Base-by-base conservation (phyloP, 2,329 filamentous ascomycete species). In the Anisogramma anomala region DNA sequence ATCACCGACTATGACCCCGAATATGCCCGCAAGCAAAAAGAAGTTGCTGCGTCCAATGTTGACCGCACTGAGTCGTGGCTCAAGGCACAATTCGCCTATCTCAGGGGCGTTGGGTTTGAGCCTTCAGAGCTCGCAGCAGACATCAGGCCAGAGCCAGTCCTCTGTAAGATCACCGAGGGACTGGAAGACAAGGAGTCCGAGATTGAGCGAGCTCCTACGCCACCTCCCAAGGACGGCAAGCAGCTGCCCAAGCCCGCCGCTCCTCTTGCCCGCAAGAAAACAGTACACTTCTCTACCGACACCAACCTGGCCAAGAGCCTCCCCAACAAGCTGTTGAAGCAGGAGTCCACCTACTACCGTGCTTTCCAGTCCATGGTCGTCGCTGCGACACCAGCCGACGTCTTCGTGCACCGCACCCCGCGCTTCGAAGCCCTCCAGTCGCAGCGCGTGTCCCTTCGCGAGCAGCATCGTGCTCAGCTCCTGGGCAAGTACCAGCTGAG, bases 381-480 rank as follows among this genome's bases (percentile, higher is more conserved):
- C 44, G 74, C 75, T 23, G 77, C 76, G 11, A 77, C 75, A 42
- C 68, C 70, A 39, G 66, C 70, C 14, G 91, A 96, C 59, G 78
- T 81, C 8, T 94, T 94, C 56, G 74, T 94, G 41, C 84, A 94
- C 59, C 82, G 85, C 31, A 77, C 85, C 42, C 74, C 84, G 18
- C 82, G 91, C 36, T 93, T 89, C 45, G 89, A 96, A 58, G 85
- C 86, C 18, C 70, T 95, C 35, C 89, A 95, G 57, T 77, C 86
- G 20, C 77, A 83, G 54, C 82, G 91, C 28, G 71, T 88, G 42
- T 85, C 81, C 33, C 74, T 87, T 43, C 71, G 74, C 15, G 71
- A 81, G 43, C 66, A 74, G 30, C 87, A 95, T 61, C 74, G 82
- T 55, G 82, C 84, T 55, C 83, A 87, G 55, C 75, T 96, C 15